Base-by-base conservation (phyloP, 345 rosid species). In the Aquilaria yunnanensis region DNA sequence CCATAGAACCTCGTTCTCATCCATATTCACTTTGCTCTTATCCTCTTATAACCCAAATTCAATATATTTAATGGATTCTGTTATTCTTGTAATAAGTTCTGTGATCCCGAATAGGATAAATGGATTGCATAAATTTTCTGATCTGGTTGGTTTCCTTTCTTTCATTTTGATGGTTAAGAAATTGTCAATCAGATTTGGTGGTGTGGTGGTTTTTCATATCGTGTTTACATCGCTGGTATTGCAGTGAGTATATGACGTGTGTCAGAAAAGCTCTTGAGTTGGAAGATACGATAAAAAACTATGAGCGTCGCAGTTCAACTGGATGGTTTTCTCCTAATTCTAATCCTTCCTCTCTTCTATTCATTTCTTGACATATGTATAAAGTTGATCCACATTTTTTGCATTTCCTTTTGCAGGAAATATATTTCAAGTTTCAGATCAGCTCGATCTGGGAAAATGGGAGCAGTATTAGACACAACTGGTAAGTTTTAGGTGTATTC, bases 211-310 rank as follows among this genome's bases (percentile, higher is more conserved):
- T 37, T 23, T 37, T 3, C 43, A 4, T 37, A 37, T 37, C 43
- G 43, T 3, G 5, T 37, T 5, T 37, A 37, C 43, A 37, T 37
- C 6, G 5, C 13, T 30, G 29, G 43, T 66, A 66, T 69, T 74
- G 79, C 81, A 91, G 97, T 63, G 94, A 91, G 80, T 95, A 91
- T 72, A 83, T 89, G 84, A 84, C 84, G 9, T 91, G 69, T 69
- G 89, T 95, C 57, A 64, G 75, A 48, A 86, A 95, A 74, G 99
- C 98, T 4, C 87, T 95, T 64, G 87, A 87, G 72, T 83, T 95
- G 68, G 98, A 95, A 81, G 99, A 95, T 72, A 84, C 89, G 51
- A 78, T 95, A 81, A 95, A 81, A 77, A 95, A 89, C 72, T 81
- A 80, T 70, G 98, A 89, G 57, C 85, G 90, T 2, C 76, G 96